Evolutionary conservation across 768 basidiomycete species (phyloP), one percentile per base, ranked within the genome.

Genomic region (Hygrocybe coccinea): DNA sequence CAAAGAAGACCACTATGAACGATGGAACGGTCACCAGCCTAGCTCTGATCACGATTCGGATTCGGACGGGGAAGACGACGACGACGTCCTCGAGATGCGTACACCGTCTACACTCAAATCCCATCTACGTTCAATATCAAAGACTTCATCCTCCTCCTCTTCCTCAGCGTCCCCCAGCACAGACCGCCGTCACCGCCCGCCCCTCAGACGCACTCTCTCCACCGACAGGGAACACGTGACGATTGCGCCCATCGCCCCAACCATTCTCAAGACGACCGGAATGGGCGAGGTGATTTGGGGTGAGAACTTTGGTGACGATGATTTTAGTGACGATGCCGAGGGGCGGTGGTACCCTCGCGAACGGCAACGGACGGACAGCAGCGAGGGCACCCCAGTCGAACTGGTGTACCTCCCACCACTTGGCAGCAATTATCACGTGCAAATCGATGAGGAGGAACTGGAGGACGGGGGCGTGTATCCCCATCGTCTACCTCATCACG

Each of bases 231-330:
- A 65, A 17, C 70, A 74, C 59, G 77, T 79, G 43, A 78, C 71
- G 19, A 79, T 78, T 59, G 79, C 72, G 15, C 77, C 72, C 11
- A 80, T 80, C 56, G 76, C 79, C 29, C 81, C 82, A 7, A 95
- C 97, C 4, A 80, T 90, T 45, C 78, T 98, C 60, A 99, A 98
- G 75, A 90, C 90, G 15, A 81, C 76, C 9, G 75, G 79, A 1
- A 72, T 77, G 10, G 79, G 76, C 5, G 79, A 81, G 49, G 60
- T 55, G 50, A 39, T 33, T 17, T 56, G 49, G 22, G 60, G 54
- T 50, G 56, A 58, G 58, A 51, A 53, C 29, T 22, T 37, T 48
- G 45, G 38, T 22, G 47, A 17, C 52, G 48, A 52, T 52, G 51
- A 58, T 57, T 17, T 15, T 49, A 48, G 50, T 17, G 56, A 59